These are phyloP conservation scores for Neurospora tetrasperma DNA, from an alignment of 495 filamentous ascomycete species.

Conservation along the genomic window DNA sequence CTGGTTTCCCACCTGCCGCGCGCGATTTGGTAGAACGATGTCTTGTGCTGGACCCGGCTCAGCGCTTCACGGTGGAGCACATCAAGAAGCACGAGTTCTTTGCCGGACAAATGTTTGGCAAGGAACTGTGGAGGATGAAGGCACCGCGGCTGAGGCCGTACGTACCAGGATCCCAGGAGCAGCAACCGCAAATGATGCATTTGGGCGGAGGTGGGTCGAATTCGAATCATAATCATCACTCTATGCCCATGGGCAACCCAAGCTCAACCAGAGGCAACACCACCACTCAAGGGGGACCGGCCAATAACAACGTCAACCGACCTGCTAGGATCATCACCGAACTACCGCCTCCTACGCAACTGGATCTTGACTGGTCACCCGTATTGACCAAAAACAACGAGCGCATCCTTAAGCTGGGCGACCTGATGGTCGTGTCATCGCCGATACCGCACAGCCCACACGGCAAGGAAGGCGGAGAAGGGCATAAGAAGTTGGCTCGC, in stretches of 20 bases:
- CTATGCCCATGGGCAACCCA: neutral
- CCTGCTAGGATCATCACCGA: constrained; percentile 87
- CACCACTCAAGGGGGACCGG: neutral
- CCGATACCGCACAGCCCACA: constrained; percentile 62
- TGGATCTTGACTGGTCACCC: constrained; percentile 98
- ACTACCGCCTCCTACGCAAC: constrained; percentile 85
- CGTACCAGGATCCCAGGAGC: constrained; percentile 65
- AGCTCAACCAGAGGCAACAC: constrained; percentile 28
- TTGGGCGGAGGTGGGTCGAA: constrained; percentile 50
- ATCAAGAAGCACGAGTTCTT: constrained; percentile 98
- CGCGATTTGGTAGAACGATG: constrained; percentile 87
- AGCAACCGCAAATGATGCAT: constrained; percentile 61
- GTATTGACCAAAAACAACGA: constrained; percentile 86
- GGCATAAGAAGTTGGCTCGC: constrained; percentile 73
- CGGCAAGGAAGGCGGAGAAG: constrained; percentile 42
- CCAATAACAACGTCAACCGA: constrained; percentile 17
- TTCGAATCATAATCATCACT: neutral
- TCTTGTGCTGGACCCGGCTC: constrained; percentile 79
- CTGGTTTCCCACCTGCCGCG: constrained; percentile 79
- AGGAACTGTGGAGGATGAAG: constrained; percentile 79
- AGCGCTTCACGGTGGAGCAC: constrained; percentile 85
- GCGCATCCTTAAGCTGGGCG: constrained; percentile 88
- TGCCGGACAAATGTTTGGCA: constrained; percentile 78
- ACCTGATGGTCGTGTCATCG: constrained; percentile 69
- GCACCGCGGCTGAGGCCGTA: constrained; percentile 85